phyloP scores from a whole-genome alignment of 164 flowering plant species.

The grape (Vitis vinifera) region DNA sequence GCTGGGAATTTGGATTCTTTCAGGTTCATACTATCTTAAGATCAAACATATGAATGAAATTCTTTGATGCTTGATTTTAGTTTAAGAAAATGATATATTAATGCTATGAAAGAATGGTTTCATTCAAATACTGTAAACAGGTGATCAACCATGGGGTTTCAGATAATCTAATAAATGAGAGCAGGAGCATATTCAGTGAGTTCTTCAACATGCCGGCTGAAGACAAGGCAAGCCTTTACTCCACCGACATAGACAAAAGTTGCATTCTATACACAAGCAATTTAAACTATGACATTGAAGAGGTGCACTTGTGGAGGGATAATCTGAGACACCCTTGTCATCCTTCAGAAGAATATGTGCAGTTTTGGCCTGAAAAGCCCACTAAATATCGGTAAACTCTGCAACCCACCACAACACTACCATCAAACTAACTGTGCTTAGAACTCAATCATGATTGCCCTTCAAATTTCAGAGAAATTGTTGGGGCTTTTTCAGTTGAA shows the following conservation, averaged over 20 bases:
- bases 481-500: conserved; percentile 28
- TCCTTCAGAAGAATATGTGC: conserved; percentile 34
- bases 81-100: background rate
- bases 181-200: conserved; percentile 19
- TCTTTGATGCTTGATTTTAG: background rate
- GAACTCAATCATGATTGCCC: too few relatives aligned
- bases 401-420: too few relatives aligned
- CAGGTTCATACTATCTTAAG: conserved; percentile 23
- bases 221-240: conserved; percentile 24
- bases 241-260: conserved; percentile 20
- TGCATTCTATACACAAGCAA: conserved; percentile 25
- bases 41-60: background rate
- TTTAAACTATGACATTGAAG: conserved; percentile 11
- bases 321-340: conserved; percentile 33
- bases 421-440: too few relatives aligned
- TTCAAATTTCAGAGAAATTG: conserved; percentile 29
- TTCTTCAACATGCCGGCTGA: conserved; percentile 34
- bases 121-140: conserved; percentile 3
- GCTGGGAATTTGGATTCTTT: conserved; percentile 36
- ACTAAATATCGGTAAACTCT: conserved; percentile 29
- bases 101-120: background rate
- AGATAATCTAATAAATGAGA: background rate
- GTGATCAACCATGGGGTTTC: conserved; percentile 32
- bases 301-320: conserved; percentile 44
- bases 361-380: conserved; percentile 52